phyloP scores from a whole-genome alignment of 345 rosid genomes.

The Gossypium australe region DNA sequence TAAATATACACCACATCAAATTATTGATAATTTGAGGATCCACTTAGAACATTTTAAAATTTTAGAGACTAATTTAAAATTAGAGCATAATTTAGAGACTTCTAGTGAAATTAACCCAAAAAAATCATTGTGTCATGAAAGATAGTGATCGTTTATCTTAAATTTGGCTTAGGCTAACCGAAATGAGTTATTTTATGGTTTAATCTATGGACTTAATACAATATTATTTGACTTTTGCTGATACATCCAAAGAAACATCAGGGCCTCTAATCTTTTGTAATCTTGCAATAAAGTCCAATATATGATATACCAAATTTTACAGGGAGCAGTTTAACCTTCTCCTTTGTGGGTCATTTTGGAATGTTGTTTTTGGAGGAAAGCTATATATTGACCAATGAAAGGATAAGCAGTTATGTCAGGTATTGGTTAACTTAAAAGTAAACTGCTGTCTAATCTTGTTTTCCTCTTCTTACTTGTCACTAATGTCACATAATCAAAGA shows the following conservation, averaged over 20 bases:
- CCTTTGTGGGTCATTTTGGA: conserved; percentile 19
- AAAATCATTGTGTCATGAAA: background rate
- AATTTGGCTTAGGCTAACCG: conserved; percentile 2
- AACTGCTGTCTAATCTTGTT: conserved; percentile 20
- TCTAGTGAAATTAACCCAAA: no score
- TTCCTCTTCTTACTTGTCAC: conserved; percentile 16
- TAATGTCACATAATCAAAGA: background rate
- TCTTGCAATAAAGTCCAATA: background rate
- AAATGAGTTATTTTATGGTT: background rate
- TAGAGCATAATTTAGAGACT: no score
- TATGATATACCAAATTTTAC: conserved; percentile 5
- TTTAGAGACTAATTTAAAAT: no score
- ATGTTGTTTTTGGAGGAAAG: conserved; percentile 24
- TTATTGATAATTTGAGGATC: no score
- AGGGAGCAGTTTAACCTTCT: conserved; percentile 34
- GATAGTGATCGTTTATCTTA: background rate
- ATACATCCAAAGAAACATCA: background rate
- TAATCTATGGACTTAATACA: background rate
- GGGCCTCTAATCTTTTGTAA: background rate
- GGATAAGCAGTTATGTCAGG: conserved; percentile 8
- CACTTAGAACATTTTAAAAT: no score
- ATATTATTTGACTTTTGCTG: conserved; percentile 1
- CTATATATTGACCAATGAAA: conserved; percentile 15
- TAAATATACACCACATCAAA: no score
- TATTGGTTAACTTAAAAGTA: conserved; percentile 18